Percentiles rank a stretch among this genome's conserved stretches.
phyloP scores from a whole-genome alignment of 108 stramenopile species.

The Cyclostephanos tholiformis region DNA sequence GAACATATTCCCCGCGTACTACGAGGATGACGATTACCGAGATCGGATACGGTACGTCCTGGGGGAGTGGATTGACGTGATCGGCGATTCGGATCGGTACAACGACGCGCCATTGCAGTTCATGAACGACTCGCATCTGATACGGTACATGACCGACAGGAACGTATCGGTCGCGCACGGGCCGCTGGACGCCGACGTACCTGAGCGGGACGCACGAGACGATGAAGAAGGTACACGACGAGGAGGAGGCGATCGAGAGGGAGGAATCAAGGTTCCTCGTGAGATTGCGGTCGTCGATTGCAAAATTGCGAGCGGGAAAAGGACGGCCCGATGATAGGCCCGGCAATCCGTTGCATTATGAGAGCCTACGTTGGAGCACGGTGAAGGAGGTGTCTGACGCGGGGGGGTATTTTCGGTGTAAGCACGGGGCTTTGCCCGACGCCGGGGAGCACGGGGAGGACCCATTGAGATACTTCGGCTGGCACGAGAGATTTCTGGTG shows the following conservation, averaged over 20 bases:
- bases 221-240: conserved; percentile 35
- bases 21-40: conserved; percentile 49
- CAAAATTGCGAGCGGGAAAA: not conserved
- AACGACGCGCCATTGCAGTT: conserved; percentile 19
- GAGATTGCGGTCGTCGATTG: not conserved
- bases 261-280: not conserved
- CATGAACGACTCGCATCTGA: conserved; percentile 46
- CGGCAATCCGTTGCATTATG: conserved; percentile 34
- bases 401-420: conserved; percentile 35
- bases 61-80: conserved; percentile 32
- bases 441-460: conserved; percentile 40
- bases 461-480: conserved; percentile 45
- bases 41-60: conserved; percentile 48
- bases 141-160: conserved; percentile 44
- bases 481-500: conserved; percentile 37
- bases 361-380: conserved; percentile 36
- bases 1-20: conserved; percentile 49
- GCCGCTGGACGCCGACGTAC: conserved; percentile 37
- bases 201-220: conserved; percentile 45
- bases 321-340: not conserved
- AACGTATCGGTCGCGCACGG: conserved; percentile 50
- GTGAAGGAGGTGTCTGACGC: conserved; percentile 34
- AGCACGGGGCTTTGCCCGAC: conserved; percentile 47
- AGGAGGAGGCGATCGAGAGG: conserved; percentile 1
- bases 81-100: conserved; percentile 53